Evolutionary conservation across 208 protist species (phyloP).

Genomic region (Blastocrithidia nonstop): DNA sequence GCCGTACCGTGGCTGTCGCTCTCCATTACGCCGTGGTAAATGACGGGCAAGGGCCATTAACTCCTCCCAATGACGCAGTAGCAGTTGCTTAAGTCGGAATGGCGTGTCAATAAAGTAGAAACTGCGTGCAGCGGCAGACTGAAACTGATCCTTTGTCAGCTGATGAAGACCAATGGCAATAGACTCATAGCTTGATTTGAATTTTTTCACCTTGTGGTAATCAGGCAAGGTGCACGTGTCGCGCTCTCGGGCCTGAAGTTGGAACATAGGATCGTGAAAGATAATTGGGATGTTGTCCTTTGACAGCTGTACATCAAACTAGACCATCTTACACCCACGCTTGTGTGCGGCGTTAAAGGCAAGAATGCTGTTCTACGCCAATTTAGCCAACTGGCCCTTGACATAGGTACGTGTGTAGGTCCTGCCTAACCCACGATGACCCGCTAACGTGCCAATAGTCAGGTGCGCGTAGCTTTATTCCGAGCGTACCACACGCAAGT

Average conservation of each 20-base stretch:
- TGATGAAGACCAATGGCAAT: conserved; percentile 47
- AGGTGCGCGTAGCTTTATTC: conserved; percentile 23
- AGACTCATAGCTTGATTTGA: too few relatives aligned
- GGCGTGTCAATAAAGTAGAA: conserved; percentile 24
- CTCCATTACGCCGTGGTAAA: conserved; percentile 6
- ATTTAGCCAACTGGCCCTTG: conserved; percentile 15
- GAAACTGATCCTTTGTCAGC: conserved; percentile 36
- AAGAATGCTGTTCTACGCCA: conserved; percentile 63
- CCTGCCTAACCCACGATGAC: conserved; percentile 65
- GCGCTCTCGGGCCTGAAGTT: conserved; percentile 37
- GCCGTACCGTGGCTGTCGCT: not conserved
- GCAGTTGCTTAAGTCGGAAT: conserved; percentile 27
- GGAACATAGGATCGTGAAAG: conserved; percentile 64
- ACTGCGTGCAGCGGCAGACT: conserved; percentile 35
- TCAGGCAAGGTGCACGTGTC: too few relatives aligned
- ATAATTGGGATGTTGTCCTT: conserved; percentile 52
- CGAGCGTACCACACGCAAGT: conserved; percentile 49
- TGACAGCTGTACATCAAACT: conserved; percentile 80
- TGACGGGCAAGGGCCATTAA: conserved; percentile 9
- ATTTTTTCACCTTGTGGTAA: too few relatives aligned
- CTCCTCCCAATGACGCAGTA: conserved; percentile 58
- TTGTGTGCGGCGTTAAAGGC: conserved; percentile 53
- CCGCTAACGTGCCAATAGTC: conserved; percentile 42
- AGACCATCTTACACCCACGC: conserved; percentile 56
- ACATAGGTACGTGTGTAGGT: conserved; percentile 38